Conservation (phyloP, 2,329 filamentous ascomycete species). For the Claviceps paspali region DNA sequence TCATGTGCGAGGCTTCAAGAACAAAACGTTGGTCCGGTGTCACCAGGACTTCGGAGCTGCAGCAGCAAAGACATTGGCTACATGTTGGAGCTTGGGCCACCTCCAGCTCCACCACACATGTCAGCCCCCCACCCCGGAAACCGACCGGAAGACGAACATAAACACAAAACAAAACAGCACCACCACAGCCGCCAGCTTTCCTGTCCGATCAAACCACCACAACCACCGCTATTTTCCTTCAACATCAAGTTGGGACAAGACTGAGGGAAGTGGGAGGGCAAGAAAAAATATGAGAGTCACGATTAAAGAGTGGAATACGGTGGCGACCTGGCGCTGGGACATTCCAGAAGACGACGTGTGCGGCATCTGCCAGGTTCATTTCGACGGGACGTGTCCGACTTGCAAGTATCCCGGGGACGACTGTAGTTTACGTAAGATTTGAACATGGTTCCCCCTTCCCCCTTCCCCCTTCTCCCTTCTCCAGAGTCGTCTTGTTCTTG, state of each 20-base stretch:
- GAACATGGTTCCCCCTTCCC: no score
- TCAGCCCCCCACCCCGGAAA: no score
- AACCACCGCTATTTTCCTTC: no score
- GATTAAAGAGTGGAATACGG: slow-evolving; percentile 82
- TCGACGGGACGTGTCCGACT: slow-evolving; percentile 92
- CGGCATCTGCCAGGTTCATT: slow-evolving; percentile 94
- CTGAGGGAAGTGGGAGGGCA: no score
- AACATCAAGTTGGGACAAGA: no score
- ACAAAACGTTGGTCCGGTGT: slow-evolving; percentile 1
- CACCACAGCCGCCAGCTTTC: neutral
- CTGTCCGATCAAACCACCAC: no score
- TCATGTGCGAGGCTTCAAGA: slow-evolving; percentile 1
- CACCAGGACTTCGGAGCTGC: neutral
- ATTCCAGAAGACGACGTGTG: slow-evolving; percentile 96
- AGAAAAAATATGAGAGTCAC: slow-evolving; percentile 68
- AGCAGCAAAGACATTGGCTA: neutral
- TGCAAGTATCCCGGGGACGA: slow-evolving; percentile 98
- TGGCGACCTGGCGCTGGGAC: slow-evolving; percentile 96
- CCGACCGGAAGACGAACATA: no score
- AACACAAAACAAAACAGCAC: no score
- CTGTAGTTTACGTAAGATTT: slow-evolving; percentile 59
- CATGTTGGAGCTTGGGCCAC: slow-evolving; percentile 2
- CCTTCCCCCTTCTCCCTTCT: no score
- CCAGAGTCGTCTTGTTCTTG: no score
- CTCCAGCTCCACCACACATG: slow-evolving; percentile 1